A percentile compares a stretch with the other conserved stretches of the same genome.
Conservation (phyloP, 495 filamentous ascomycete species). For the Aspergillus egyptiacus region DNA sequence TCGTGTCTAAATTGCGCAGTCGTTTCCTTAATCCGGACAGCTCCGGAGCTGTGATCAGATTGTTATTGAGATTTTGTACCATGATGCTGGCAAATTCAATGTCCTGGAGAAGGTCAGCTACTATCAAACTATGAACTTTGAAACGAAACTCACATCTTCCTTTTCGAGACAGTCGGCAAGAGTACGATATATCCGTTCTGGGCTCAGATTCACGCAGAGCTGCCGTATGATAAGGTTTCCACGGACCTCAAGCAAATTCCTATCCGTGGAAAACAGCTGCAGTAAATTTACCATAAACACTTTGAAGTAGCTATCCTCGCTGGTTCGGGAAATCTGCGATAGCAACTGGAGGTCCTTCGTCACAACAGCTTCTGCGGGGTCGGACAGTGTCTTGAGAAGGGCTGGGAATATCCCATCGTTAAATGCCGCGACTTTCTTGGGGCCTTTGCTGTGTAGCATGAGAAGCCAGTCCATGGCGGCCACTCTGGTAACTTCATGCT, state of each 20-base stretch:
- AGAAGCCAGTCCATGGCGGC: slow-evolving; percentile 93
- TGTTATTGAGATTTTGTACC: slow-evolving; percentile 99
- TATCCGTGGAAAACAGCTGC: slow-evolving; percentile 90
- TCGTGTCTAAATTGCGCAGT: slow-evolving; percentile 82
- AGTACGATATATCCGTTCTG: slow-evolving; percentile 93
- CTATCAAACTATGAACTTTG: not conserved
- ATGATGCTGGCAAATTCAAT: slow-evolving; percentile 98
- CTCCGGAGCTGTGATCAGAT: slow-evolving; percentile 94
- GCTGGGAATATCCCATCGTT: slow-evolving; percentile 97
- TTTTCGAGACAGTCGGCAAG: slow-evolving; percentile 96
- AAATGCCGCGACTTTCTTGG: slow-evolving; percentile 87
- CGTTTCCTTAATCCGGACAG: slow-evolving; percentile 85
- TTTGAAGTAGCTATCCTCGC: slow-evolving; percentile 93
- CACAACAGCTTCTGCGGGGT: slow-evolving; percentile 92
- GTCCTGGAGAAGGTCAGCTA: slow-evolving; percentile 47
- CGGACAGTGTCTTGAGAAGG: slow-evolving; percentile 90
- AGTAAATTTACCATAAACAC: slow-evolving; percentile 97
- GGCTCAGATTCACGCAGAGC: slow-evolving; percentile 83
- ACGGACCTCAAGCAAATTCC: slow-evolving; percentile 81
- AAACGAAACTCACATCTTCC: slow-evolving; percentile 57
- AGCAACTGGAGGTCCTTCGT: slow-evolving; percentile 91
- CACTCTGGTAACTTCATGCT: slow-evolving; percentile 91
- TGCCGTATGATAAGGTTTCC: slow-evolving; percentile 97
- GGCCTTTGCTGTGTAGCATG: slow-evolving; percentile 93
- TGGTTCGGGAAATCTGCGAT: slow-evolving; percentile 92